Evolutionary conservation across 225 moss, liverwort and hornwort species (phyloP).

Genomic region (Straminergon stramineum): DNA sequence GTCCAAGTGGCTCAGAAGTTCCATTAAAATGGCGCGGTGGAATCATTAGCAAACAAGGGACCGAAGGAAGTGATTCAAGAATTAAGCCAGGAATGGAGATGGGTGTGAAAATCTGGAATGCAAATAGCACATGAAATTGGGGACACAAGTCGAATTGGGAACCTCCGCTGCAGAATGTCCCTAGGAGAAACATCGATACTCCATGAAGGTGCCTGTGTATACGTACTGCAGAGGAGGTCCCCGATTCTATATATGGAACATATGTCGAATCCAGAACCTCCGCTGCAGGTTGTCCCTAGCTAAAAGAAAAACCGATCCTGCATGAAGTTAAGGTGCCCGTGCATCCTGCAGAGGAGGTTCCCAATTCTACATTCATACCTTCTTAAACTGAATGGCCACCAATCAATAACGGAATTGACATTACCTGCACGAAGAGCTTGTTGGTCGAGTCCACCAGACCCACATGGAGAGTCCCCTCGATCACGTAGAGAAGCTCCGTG

Average conservation of each 20-base stretch:
- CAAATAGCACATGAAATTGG: background rate
- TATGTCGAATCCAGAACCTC: background rate
- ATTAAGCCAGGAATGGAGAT: background rate
- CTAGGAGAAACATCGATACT: background rate
- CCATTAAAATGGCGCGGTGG: background rate
- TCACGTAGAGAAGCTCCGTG: background rate
- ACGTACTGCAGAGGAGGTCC: background rate
- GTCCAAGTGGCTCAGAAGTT: background rate
- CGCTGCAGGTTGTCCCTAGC: background rate
- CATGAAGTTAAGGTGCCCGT: background rate
- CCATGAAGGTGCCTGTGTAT: background rate
- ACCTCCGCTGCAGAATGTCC: background rate
- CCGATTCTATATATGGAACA: too few species aligned
- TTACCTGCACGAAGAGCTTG: background rate
- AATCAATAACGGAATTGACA: background rate
- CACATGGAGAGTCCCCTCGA: background rate
- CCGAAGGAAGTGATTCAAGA: background rate
- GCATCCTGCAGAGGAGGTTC: background rate
- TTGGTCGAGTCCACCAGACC: conserved; percentile 15
- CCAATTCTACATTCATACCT: background rate
- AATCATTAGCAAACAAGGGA: background rate
- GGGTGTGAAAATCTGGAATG: background rate
- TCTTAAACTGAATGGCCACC: background rate
- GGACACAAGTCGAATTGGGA: background rate
- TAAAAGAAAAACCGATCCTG: background rate